Evolutionary conservation across 371 early-diverging fungal species (phyloP).

Genomic region (Coemansia sp.): DNA sequence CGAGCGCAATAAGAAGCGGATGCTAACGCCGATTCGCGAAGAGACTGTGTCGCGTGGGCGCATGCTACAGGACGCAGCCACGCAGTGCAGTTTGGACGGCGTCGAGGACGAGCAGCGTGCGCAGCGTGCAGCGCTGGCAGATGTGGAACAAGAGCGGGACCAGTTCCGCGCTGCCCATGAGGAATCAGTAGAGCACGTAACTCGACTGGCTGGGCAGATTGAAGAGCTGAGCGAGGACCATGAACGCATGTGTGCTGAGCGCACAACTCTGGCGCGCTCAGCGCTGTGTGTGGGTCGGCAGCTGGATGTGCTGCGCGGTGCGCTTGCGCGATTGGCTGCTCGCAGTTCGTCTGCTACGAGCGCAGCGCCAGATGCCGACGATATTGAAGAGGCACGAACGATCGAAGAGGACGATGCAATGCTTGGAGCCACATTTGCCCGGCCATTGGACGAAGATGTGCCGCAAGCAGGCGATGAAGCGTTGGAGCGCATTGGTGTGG

Average conservation of each 20-base stretch:
- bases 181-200: slow-evolving; percentile 34
- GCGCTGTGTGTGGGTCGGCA: slow-evolving; percentile 39
- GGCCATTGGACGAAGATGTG: slow-evolving; percentile 17
- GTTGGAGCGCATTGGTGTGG: slow-evolving; percentile 30
- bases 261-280: slow-evolving; percentile 34
- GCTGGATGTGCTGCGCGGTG: slow-evolving; percentile 27
- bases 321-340: slow-evolving; percentile 24
- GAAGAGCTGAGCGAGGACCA: slow-evolving; percentile 44
- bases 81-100: slow-evolving; percentile 20
- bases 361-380: slow-evolving; percentile 17
- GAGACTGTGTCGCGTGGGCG: slow-evolving; percentile 9
- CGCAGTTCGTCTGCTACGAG: slow-evolving; percentile 7
- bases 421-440: slow-evolving; percentile 38
- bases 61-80: slow-evolving; percentile 11
- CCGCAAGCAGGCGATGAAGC: slow-evolving; percentile 7
- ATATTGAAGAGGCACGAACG: slow-evolving; percentile 21
- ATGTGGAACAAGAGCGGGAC: slow-evolving; percentile 44
- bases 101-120: slow-evolving; percentile 20
- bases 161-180: slow-evolving; percentile 46
- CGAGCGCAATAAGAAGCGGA: slow-evolving; percentile 14
- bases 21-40: slow-evolving; percentile 44
- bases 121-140: slow-evolving; percentile 23
- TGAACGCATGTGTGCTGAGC: slow-evolving; percentile 43
- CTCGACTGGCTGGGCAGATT: slow-evolving; percentile 31
- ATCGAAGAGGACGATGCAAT: slow-evolving; percentile 41